Percentiles rank a stretch among this genome's conserved stretches.
phyloP scores from a whole-genome alignment of 1,139 yeast species.

The Geotrichum aggregatum region DNA sequence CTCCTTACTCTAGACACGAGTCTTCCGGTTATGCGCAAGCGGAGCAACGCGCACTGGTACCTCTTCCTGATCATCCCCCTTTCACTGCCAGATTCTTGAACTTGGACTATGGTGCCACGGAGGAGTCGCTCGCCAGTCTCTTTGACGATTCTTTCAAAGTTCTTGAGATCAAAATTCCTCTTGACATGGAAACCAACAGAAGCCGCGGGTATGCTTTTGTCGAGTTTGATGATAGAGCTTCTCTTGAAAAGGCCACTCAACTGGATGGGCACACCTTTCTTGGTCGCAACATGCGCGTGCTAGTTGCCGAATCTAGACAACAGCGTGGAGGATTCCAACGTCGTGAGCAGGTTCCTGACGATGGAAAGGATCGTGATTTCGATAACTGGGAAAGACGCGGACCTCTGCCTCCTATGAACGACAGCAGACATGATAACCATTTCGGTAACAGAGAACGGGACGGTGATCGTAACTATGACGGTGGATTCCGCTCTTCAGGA shows the following conservation, averaged over 20 bases:
- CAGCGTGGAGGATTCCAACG: slow-evolving; percentile 26
- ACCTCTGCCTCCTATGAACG: slow-evolving; percentile 29
- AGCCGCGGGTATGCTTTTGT: slow-evolving; percentile 86
- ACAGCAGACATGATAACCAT: slow-evolving; percentile 18
- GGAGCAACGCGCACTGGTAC: slow-evolving; percentile 44
- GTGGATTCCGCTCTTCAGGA: background rate
- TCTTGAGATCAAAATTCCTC: slow-evolving; percentile 59
- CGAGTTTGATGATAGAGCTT: slow-evolving; percentile 63
- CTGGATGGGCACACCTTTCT: slow-evolving; percentile 61
- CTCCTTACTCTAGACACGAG: background rate
- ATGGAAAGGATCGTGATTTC: slow-evolving; percentile 31
- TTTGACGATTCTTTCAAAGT: slow-evolving; percentile 55
- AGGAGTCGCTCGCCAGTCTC: slow-evolving; percentile 61
- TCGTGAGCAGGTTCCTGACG: slow-evolving; percentile 24
- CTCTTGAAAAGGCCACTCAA: slow-evolving; percentile 64
- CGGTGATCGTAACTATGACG: slow-evolving; percentile 26
- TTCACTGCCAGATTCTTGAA: slow-evolving; percentile 82
- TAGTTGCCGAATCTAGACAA: slow-evolving; percentile 61
- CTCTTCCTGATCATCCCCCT: slow-evolving; percentile 92
- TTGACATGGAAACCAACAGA: slow-evolving; percentile 55
- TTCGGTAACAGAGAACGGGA: slow-evolving; percentile 18
- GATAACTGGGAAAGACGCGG: slow-evolving; percentile 36
- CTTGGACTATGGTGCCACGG: slow-evolving; percentile 78
- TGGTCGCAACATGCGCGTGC: slow-evolving; percentile 75
- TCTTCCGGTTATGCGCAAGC: background rate